Base-by-base conservation (phyloP, 306 rosid species). In the Styphnolobium japonicum region DNA sequence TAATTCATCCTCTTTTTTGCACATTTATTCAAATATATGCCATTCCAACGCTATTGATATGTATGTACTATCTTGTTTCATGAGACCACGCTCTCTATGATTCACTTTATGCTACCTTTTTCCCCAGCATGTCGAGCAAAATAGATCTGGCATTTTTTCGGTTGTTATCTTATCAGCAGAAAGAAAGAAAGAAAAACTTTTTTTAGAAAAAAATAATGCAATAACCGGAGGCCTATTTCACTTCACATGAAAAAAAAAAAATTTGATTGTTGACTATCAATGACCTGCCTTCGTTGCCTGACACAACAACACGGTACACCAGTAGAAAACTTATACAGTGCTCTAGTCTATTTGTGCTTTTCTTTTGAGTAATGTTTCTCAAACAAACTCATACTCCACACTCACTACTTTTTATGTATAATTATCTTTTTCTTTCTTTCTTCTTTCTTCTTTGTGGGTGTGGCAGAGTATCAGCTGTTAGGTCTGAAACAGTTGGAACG, bases 21-120 rank as follows among this genome's bases (percentile, higher is more conserved):
- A 64, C 52, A 63, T 45, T 64, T 11, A 73, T 64, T 81, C 67
- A 63, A 72, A 53, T 29, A 64, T 7, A 51, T 53, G 75, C 58
- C 31, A 65, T 66, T 21, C 51, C 15, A 56, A 19, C 76, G 63
- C 15, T 43, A 75, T n/a, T 81, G 57, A 67, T 33, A 23, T 64
- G 29, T 57, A 36, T 36, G 29, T 55, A 10, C 73, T 73, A 81
- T 43, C 71, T 61, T 16, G 16, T 69, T 67, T 56, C 5, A 33
- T 11, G 82, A 71, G 76, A 67, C 77, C 80, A 65, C 63, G 11
- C 16, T 19, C 55, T 57, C 53, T 27, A 58, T 77, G 16, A 71
- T 72, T 77, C 37, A 58, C 66, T 53, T 83, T 46, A 23, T 23
- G 31, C 21, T 45, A 71, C 65, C n/a, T 5, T 22, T 21, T 7